Evolutionary conservation across 495 filamentous ascomycete species (phyloP).

Genomic region (Glonium stellatum): DNA sequence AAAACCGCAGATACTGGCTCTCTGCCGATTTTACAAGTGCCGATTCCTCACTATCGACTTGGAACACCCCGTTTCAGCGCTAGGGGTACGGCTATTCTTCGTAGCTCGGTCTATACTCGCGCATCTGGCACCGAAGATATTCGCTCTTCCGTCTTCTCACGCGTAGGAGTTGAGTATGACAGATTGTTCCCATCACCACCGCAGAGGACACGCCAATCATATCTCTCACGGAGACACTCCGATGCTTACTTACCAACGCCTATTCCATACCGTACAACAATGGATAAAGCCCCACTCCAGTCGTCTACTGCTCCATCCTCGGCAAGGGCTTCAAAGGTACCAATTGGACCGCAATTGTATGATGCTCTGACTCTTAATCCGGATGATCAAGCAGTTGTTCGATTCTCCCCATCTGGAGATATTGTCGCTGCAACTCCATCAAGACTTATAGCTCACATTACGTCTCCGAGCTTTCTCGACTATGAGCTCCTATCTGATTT

Average conservation of each 20-base stretch:
- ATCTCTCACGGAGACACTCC: conserved; percentile 39
- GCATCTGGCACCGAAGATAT: conserved; percentile 49
- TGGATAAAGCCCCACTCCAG: conserved; percentile 26
- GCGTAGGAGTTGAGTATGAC: conserved; percentile 37
- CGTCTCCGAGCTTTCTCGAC: conserved; percentile 89
- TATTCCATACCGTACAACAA: conserved; percentile 20
- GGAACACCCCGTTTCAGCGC: conserved; percentile 76
- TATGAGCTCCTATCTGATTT: conserved; percentile 98
- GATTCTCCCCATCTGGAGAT: conserved; percentile 66
- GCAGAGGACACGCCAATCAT: conserved; percentile 31
- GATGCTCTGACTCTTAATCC: conserved; percentile 64
- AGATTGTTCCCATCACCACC: conserved; percentile 41
- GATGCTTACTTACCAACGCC: conserved; percentile 34
- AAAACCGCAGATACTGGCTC: conserved; percentile 58
- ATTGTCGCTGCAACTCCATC: conserved; percentile 88
- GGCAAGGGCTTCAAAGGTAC: conserved; percentile 19
- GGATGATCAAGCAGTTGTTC: conserved; percentile 77
- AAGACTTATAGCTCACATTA: conserved; percentile 93
- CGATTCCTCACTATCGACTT: conserved; percentile 81
- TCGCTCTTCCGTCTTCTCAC: conserved; percentile 48
- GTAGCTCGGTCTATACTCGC: conserved; percentile 59
- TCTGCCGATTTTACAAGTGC: conserved; percentile 60
- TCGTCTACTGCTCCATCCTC: conserved; percentile 22
- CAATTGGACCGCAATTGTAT: conserved; percentile 48
- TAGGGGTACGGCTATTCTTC: conserved; percentile 70